These are phyloP conservation scores for Syzygium aromaticum DNA, from an alignment of 345 rosid species.

Conservation along the genomic window DNA sequence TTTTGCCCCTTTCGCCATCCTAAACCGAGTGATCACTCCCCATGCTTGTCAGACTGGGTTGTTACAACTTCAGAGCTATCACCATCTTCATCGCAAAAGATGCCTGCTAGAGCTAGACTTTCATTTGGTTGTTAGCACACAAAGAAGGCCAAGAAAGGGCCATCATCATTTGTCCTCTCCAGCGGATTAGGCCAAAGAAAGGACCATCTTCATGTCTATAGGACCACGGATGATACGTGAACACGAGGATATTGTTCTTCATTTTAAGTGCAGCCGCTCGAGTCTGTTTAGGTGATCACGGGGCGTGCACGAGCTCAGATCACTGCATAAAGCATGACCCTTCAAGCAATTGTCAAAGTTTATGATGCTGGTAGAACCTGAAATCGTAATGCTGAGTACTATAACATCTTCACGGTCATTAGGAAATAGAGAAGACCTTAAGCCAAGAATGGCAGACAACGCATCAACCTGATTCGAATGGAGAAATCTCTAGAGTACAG, in stretches of 20 bases:
- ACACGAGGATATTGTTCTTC: too few relatives aligned
- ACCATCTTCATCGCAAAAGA: too few relatives aligned
- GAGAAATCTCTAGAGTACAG: neutral
- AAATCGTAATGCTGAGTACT: neutral
- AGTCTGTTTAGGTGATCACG: neutral
- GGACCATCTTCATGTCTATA: too few relatives aligned
- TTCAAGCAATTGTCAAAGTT: neutral
- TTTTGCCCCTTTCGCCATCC: too few relatives aligned
- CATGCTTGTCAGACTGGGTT: too few relatives aligned
- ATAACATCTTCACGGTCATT: neutral
- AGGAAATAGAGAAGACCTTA: neutral
- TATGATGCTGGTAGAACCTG: neutral
- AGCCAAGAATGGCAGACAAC: neutral
- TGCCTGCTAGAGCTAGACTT: neutral
- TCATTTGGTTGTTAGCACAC: neutral
- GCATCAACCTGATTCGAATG: neutral
- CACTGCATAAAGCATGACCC: neutral
- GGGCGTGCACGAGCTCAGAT: neutral
- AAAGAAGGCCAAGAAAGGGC: neutral
- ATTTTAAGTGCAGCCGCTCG: neutral
- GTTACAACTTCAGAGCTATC: too few relatives aligned
- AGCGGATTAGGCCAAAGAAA: too few relatives aligned
- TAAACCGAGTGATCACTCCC: too few relatives aligned
- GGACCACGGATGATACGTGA: too few relatives aligned
- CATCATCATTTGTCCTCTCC: too few relatives aligned